Conservation (phyloP, 1,139 yeast genomes). For the Meyerozyma athensensis region DNA sequence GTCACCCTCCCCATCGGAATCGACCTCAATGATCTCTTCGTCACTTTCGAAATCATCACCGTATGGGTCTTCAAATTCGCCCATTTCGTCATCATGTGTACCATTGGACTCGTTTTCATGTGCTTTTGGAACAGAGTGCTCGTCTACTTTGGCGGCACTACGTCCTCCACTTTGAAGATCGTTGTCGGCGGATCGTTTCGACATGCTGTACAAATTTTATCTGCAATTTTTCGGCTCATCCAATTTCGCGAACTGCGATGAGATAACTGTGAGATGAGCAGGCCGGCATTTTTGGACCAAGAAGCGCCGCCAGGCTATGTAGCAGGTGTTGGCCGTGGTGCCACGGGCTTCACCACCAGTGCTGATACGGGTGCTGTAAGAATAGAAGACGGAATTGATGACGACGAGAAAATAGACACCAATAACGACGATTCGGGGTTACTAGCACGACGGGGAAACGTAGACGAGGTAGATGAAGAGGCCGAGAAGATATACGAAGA, state of each 20-base stretch:
- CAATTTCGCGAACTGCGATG: constrained; percentile 2
- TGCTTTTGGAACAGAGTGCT: constrained; percentile 14
- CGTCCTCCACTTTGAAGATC: neutral
- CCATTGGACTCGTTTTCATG: constrained; percentile 16
- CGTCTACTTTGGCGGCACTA: constrained; percentile 16
- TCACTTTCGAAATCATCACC: constrained; percentile 96
- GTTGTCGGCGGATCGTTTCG: neutral
- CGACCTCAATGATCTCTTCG: constrained; percentile 79
- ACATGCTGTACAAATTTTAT: constrained; percentile 1
- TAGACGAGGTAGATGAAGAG: constrained; percentile 49
- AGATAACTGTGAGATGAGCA: constrained; percentile 30
- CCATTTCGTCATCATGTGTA: constrained; percentile 56
- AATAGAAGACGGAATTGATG: constrained; percentile 24
- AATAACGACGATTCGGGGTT: constrained; percentile 14
- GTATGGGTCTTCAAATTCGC: constrained; percentile 90
- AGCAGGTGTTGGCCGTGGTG: constrained; percentile 94
- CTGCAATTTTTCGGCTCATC: constrained; percentile 2
- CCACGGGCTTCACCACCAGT: constrained; percentile 84
- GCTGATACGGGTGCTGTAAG: constrained; percentile 63
- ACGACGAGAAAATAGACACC: constrained; percentile 20
- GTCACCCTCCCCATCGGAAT: constrained; percentile 62
- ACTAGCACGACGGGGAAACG: neutral
- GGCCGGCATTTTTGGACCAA: constrained; percentile 70
- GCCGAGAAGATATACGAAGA: constrained; percentile 68
- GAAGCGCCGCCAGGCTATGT: constrained; percentile 88